Base-by-base conservation (phyloP, 148 eudicot genomes). In the Camellia japonica region DNA sequence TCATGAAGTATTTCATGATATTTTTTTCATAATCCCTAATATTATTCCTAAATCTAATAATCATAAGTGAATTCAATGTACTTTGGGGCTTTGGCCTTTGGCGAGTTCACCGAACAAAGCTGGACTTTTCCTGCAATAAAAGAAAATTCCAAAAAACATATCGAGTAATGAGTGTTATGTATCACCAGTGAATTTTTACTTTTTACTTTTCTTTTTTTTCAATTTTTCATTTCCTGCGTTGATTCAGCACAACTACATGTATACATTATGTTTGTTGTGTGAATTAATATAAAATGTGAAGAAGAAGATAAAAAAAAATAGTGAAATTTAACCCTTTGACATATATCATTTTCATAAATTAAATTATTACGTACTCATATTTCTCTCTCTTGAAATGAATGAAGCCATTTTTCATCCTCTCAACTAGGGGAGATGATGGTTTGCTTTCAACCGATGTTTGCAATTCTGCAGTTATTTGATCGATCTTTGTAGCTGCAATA, bases 31-130 rank as follows among this genome's bases (percentile, higher is more conserved):
- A 23, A 23, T 23, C 30, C 30, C 30, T 23, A 23, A 23, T 23
- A 23, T 23, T 23, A 23, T 23, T 23, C 0, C 20, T 16, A n/a
- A 3, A 30, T 62, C 20, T 16, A n/a, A 3, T 18, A 62, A 62
- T 62, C 38, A 30, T 30, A 30, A 18, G 6, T 12, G 10, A 76
- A 19, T 64, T 44, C 16, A 30, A 30, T 23, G 3, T 89, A 93
- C 99, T 97, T 86, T 92, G 80, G 99, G 99, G 83, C 88, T 85
- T 84, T 96, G 99, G 83, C 99, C 99, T 84, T 88, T 88, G 79
- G 94, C 79, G 19, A 96, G 90, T 72, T 96, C 94, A 30, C 79
- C 91, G 44, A 77, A 90, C 76, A 93, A 82, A 30, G 84, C 93
- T 51, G 99, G 98, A 12, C 93, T 94, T 75, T 85, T 93, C 82